Evolutionary conservation across 2,329 filamentous ascomycete genomes (phyloP), one percentile per base, ranked within the genome.

Genomic region (Purpureocillium takamizusanense): DNA sequence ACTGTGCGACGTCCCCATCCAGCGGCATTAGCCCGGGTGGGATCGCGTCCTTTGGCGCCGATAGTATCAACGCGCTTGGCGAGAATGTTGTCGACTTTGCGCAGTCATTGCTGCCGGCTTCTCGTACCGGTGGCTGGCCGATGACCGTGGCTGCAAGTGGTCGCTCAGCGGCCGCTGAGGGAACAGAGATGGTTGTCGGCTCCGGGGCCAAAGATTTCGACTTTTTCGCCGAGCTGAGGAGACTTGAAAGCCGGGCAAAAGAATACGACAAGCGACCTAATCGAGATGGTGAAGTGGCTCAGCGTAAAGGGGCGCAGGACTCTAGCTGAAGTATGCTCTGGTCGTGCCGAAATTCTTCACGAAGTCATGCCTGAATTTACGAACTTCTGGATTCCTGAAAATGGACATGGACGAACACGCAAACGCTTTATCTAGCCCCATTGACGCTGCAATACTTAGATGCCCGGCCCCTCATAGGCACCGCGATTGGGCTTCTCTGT

Each of bases 401-500:
- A n/a, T n/a, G n/a, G n/a, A n/a, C n/a, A n/a, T n/a, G n/a, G n/a
- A n/a, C n/a, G n/a, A n/a, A n/a, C n/a, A n/a, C n/a, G n/a, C n/a
- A n/a, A n/a, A n/a, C n/a, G n/a, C n/a, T n/a, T n/a, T n/a, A n/a
- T n/a, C n/a, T n/a, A n/a, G n/a, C n/a, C n/a, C n/a, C n/a, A n/a
- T n/a, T n/a, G n/a, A n/a, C n/a, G n/a, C n/a, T n/a, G n/a, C n/a
- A n/a, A n/a, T 10, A 25, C 21, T 25, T 21, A 37, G n/a, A 41
- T 25, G 5, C 45, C 21, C 17, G 33, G 27, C 12, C 46, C 48
- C 25, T 48, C 42, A 27, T 52, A 52, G 2, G 45, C 48, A 7
- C 49, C 49, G 14, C 42, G 42, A 13, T 50, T 51, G 8, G 50
- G 50, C 31, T 42, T 41, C 4, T 17, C 21, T 5, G 36, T 23